A percentile compares a stretch with the other conserved stretches of the same genome.
Evolutionary conservation across 2,329 filamentous ascomycete genomes (phyloP).

Genomic region (Neopestalotiopsis rosae): DNA sequence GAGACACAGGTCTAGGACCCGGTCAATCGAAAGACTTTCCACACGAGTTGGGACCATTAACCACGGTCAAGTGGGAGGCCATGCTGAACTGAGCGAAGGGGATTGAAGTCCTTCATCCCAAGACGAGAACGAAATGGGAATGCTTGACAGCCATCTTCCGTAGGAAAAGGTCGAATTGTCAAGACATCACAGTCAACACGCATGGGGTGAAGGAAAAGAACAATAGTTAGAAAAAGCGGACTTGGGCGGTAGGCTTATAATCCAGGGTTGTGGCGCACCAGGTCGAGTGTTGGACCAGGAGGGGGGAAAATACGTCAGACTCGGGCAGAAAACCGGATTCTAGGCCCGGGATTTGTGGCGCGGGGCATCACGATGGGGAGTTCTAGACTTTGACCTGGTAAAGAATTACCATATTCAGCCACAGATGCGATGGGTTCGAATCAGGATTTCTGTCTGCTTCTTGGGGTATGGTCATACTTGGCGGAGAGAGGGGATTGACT

Average conservation of each 20-base stretch:
- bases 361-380: not conserved
- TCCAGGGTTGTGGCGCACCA: not conserved
- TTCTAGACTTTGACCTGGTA: not conserved
- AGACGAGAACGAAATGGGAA: not conserved
- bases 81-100: not conserved
- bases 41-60: not conserved
- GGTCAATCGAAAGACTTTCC: conserved; percentile 1
- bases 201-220: not conserved
- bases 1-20: not conserved
- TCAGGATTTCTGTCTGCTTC: not conserved
- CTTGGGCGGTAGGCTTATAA: not conserved
- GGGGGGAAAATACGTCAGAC: conserved; percentile 9
- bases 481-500: not conserved
- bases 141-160: not conserved
- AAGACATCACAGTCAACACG: conserved; percentile 1
- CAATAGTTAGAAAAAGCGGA: not conserved
- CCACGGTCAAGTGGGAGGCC: conserved; percentile 12
- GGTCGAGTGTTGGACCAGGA: not conserved
- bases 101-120: not conserved
- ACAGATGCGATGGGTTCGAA: not conserved
- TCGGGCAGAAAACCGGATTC: not conserved
- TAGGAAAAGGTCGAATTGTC: not conserved
- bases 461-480: not conserved
- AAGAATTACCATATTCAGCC: not conserved
- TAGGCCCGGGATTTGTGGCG: not conserved